These are phyloP conservation scores for Periconia sp. DNA, from an alignment of 2,329 filamentous ascomycete species.

Conservation along the genomic window DNA sequence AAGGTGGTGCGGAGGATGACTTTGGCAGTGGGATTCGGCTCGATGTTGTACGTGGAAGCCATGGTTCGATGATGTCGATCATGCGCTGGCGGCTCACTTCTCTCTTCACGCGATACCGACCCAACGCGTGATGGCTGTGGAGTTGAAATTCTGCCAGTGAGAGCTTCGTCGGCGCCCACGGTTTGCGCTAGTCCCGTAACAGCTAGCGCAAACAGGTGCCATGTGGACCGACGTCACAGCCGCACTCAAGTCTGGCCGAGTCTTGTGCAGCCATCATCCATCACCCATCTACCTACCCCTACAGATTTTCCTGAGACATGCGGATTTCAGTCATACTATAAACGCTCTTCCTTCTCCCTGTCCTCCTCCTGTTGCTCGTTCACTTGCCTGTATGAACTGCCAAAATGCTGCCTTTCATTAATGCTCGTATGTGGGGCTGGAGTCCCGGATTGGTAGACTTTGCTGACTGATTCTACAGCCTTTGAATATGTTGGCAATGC, in stretches of 20 bases:
- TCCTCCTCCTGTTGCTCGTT: slow-evolving; percentile 3
- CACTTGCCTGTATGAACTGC: slow-evolving; percentile 13
- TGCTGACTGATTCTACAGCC: slow-evolving; percentile 46
- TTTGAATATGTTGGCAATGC: slow-evolving; percentile 61
- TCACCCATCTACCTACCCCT: not conserved
- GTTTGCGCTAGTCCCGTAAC: slow-evolving; percentile 6
- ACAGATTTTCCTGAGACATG: slow-evolving; percentile 11
- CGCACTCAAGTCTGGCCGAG: not conserved
- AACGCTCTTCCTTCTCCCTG: not conserved
- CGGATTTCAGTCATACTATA: slow-evolving; percentile 13
- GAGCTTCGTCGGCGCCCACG: slow-evolving; percentile 16
- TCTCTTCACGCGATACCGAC: not conserved
- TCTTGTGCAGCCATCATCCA: not conserved
- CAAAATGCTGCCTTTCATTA: slow-evolving; percentile 66
- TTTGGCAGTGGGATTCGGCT: slow-evolving; percentile 91
- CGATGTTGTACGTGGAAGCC: slow-evolving; percentile 91
- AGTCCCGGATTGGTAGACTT: not conserved
- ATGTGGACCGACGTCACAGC: slow-evolving; percentile 21
- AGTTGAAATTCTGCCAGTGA: slow-evolving; percentile 22
- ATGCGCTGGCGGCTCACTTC: slow-evolving; percentile 5
- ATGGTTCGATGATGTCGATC: slow-evolving; percentile 51
- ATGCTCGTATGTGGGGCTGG: slow-evolving; percentile 54
- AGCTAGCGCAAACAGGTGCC: slow-evolving; percentile 5
- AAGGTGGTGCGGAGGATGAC: slow-evolving; percentile 86
- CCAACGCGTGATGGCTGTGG: slow-evolving; percentile 7